A percentile compares a stretch with the other conserved stretches of the same genome.
Evolutionary conservation across 306 rosid species (phyloP).

Genomic region (cucumber (Cucumis sativus)): DNA sequence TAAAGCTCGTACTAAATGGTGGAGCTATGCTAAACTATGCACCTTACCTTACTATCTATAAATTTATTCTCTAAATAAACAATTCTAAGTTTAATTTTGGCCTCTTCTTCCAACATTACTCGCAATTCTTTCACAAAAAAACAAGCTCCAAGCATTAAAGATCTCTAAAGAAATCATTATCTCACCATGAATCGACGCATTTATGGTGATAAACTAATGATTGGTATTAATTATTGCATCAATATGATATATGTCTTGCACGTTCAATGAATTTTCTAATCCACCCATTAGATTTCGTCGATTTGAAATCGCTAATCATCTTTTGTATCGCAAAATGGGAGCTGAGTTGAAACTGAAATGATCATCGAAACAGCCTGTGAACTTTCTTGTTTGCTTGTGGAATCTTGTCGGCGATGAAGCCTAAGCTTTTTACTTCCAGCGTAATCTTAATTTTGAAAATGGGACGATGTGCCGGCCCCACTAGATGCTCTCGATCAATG

Average conservation of each 20-base stretch:
- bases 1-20: too few species aligned
- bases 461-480: conserved; percentile 9
- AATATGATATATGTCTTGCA: background rate
- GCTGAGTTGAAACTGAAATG: background rate
- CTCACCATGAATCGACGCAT: background rate
- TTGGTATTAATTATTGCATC: background rate
- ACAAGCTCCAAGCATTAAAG: background rate
- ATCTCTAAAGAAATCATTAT: background rate
- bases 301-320: background rate
- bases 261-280: background rate
- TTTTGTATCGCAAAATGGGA: background rate
- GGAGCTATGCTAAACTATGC: too few species aligned
- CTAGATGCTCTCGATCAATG: conserved; percentile 19
- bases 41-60: too few species aligned
- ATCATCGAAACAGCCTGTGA: background rate
- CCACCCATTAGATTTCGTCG: background rate
- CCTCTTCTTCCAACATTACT: background rate
- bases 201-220: background rate
- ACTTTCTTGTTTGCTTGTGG: background rate
- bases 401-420: background rate
- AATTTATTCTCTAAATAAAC: too few species aligned
- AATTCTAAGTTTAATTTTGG: background rate
- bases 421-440: background rate
- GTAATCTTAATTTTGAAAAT: background rate
- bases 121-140: background rate